phyloP scores from a whole-genome alignment of 2,329 filamentous ascomycete species.

The Paraphaeosphaeria minitans region DNA sequence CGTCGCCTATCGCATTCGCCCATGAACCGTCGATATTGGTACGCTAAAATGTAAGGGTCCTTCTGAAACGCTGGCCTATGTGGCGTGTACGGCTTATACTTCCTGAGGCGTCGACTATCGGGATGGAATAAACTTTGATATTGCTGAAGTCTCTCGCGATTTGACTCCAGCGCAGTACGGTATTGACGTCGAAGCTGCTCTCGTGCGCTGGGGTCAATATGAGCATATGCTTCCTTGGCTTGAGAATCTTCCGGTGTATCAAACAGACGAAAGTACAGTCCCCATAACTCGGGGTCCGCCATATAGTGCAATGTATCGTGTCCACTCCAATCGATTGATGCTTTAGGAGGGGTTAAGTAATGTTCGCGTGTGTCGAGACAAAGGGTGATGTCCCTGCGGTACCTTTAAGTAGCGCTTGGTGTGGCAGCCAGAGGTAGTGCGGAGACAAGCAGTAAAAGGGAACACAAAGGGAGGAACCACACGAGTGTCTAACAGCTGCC shows the following conservation, averaged over 20 bases:
- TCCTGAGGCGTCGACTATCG: not conserved
- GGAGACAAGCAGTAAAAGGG: not conserved
- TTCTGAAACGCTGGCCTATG: not conserved
- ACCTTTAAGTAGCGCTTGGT: not conserved
- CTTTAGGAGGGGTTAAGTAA: not conserved
- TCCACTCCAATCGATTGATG: not conserved
- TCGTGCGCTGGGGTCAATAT: not conserved
- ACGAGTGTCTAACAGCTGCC: not conserved
- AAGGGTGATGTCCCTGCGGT: not conserved
- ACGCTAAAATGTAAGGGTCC: conserved; percentile 29
- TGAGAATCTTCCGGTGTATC: not conserved
- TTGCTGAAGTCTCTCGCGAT: not conserved
- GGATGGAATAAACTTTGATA: not conserved
- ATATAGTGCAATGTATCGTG: not conserved
- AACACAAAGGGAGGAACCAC: not conserved
- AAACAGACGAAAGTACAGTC: not conserved
- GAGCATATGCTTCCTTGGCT: not conserved
- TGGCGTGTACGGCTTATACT: not conserved
- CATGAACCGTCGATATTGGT: conserved; percentile 30
- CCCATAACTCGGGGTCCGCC: not conserved
- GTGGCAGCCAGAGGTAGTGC: not conserved
- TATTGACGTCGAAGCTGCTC: not conserved
- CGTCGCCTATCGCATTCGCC: not conserved
- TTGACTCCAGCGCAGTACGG: not conserved
- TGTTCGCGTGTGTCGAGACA: not conserved